Percentiles rank a stretch among this genome's conserved stretches.
phyloP scores from a whole-genome alignment of 257 asterid genomes.

The Solanum habrochaites region DNA sequence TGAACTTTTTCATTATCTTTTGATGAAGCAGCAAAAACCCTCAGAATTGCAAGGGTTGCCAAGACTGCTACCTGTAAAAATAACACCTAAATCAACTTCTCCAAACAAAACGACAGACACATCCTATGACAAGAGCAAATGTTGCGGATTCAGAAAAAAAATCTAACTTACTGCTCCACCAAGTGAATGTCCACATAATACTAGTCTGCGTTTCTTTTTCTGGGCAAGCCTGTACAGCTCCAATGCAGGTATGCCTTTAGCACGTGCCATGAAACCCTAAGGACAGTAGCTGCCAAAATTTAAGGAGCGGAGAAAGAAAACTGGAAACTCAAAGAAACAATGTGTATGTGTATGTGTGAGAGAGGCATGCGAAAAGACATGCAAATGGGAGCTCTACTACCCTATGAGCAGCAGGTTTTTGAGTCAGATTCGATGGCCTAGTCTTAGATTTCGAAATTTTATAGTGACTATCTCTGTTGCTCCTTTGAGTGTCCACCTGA shows the following conservation, averaged over 20 bases:
- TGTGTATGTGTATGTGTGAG: not conserved
- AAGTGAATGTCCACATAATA: conserved; percentile 91
- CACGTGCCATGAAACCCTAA: conserved; percentile 99
- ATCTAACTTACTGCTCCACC: conserved; percentile 65
- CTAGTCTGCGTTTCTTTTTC: conserved; percentile 76
- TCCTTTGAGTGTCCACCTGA: conserved; percentile 22
- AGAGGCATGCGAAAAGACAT: not conserved
- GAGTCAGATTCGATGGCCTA: conserved; percentile 39
- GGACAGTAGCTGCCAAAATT: conserved; percentile 2
- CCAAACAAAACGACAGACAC: not conserved
- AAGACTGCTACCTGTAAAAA: conserved; percentile 78
- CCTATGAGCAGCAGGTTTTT: conserved; percentile 95
- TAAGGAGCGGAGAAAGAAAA: not conserved
- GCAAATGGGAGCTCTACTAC: conserved; percentile 24
- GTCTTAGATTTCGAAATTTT: conserved; percentile 29
- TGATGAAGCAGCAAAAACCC: conserved; percentile 72
- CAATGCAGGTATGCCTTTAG: conserved; percentile 95
- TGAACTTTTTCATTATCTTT: conserved; percentile 79
- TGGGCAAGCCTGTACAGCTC: conserved; percentile 95
- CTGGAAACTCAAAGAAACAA: not conserved
- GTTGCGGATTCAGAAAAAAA: not conserved
- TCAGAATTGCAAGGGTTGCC: conserved; percentile 91
- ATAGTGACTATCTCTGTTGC: conserved; percentile 31
- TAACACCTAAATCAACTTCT: not conserved
- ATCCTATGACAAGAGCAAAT: not conserved